Base-by-base conservation (phyloP, 208 protist genomes). In the Leishmania turanica region DNA sequence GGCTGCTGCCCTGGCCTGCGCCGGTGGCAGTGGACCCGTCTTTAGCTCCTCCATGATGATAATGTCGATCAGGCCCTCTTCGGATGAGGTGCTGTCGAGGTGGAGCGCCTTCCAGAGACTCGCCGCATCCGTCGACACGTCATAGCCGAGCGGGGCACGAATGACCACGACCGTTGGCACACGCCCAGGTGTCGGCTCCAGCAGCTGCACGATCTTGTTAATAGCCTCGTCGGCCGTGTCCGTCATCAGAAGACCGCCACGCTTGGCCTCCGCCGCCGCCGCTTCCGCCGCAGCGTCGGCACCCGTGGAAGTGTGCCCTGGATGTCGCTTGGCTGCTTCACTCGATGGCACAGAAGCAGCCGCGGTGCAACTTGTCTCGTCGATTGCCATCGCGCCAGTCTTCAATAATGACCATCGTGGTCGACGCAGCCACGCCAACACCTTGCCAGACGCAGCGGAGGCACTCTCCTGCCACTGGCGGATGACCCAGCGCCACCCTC, bases 41-140 rank as follows among this genome's bases (percentile, higher is more conserved):
- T 87, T 87, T 65, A 88, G 82, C 87, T 88, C 85, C 75, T 87
- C 82, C 79, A 93, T 80, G 47, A 94, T 85, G 11, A 92, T 70
- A 0, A 95, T 68, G 60, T 95, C 91, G 15, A 95, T 68, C 17
- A 95, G 82, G 2, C 82, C 88, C 51, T 95, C 89, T 77, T 91
- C 91, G n/a, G 66, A 74, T 49, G 75, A 75, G 34, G 68, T 78
- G 69, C 84, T 86, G 76, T 95, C 91, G 53, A 86, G 84, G 65
- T 88, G 72, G 31, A 95, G 76, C 40, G 81, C 84, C n/a, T 47
- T 72, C 83, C 82, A 86, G 34, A 93, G 72, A 37, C 76, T 74
- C 62, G 86, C 71, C 45, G 84, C 85, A 60, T 93, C 84, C 3
- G 74, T 78, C 6, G 77, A 72, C 24, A 86, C 84, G 54, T 87